Evolutionary conservation across 2,329 filamentous ascomycete genomes (phyloP), one percentile per base, ranked within the genome.

Genomic region (Lasiodiplodia citricola): DNA sequence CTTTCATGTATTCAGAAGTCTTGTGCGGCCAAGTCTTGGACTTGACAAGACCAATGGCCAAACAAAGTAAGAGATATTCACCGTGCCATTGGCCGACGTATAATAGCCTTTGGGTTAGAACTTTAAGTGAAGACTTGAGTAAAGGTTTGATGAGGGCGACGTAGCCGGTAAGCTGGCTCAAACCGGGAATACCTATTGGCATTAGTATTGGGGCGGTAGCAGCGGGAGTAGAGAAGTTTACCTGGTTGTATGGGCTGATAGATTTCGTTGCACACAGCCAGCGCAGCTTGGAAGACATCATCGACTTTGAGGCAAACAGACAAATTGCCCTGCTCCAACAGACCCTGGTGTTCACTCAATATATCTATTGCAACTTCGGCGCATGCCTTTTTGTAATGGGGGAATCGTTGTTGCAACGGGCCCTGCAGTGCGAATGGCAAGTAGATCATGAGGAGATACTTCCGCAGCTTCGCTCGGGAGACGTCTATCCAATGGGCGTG

Each of bases 401-500:
- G 60, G 25, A 52, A 64, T 5, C 18, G 25, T 4, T 38, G 44
- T 18, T 64, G 60, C n/a, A 64, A 31, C 7, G 28, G 25, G 1
- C 60, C 47, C 37, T 51, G 28, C 8, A 64, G 44, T 11, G 47
- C 47, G 25, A 52, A 64, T 8, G 60, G 60, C 21, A 64, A n/a
- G 16, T 64, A 64, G 8, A 64, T 64, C 60, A 64, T 51, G 13
- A 64, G n/a, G 23, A 64, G 28, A 11, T 64, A 64, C n/a, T 64
- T 64, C 7, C 51, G 60, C 11, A 64, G 31, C 14, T 64, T 64
- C 28, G 31, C 47, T 5, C 47, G 25, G 7, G 60, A 64, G 2
- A 64, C n/a, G 13, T 64, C 60, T n/a, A 38, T 10, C 60, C 44
- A 52, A 13, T 52, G 47, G 2, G 60, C 31, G 14, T 64, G 44